These are phyloP conservation scores for Prunus mume DNA, from an alignment of 306 rosid genomes.

Conservation along the genomic window DNA sequence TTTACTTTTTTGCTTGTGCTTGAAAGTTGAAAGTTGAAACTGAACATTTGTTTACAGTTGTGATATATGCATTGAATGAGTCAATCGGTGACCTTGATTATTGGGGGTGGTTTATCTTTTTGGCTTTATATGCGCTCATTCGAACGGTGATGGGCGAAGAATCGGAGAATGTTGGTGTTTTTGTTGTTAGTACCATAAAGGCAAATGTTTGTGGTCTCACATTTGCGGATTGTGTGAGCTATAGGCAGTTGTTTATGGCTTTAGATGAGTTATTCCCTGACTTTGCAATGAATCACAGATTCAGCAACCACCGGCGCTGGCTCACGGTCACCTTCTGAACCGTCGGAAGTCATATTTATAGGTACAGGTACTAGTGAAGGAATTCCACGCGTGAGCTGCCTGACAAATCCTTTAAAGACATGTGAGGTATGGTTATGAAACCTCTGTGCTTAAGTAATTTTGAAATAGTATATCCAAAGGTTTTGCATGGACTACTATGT, in stretches of 20 bases:
- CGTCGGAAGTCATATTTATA: conserved; percentile 63
- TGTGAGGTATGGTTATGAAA: conserved; percentile 51
- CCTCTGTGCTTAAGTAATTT: conserved; percentile 4
- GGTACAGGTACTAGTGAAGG: conserved; percentile 99
- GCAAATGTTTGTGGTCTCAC: conserved; percentile 1
- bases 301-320: conserved; percentile 33
- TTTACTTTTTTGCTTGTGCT: not conserved
- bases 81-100: not conserved
- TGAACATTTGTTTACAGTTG: not conserved
- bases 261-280: conserved; percentile 27
- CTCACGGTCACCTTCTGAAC: conserved; percentile 28
- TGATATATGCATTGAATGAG: not conserved
- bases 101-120: not conserved
- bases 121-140: not conserved
- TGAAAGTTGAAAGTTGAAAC: not conserved
- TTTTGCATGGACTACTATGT: conserved; percentile 4
- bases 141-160: not conserved
- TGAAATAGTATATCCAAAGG: conserved; percentile 2
- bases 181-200: not conserved
- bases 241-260: not conserved
- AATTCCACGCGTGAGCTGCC: conserved; percentile 84
- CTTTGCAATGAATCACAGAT: conserved; percentile 33
- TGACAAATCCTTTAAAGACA: conserved; percentile 67
- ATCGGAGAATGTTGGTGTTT: conserved; percentile 10
- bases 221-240: not conserved